Conservation (phyloP, 2,329 filamentous ascomycete species). For the Niveomyces coronatus region DNA sequence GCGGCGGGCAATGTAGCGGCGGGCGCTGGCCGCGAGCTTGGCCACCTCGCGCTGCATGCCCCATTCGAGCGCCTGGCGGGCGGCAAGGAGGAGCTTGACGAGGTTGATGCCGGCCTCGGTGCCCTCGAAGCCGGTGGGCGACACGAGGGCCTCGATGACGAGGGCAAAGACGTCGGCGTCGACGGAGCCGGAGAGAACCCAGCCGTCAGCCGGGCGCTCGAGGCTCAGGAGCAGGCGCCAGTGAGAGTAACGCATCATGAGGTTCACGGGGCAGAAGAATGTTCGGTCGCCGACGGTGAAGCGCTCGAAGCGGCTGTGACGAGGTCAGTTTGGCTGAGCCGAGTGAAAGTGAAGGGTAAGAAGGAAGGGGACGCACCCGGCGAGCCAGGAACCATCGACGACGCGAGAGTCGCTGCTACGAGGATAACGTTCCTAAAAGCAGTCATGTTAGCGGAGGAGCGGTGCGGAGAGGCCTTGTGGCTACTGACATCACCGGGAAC, state of each 20-base stretch:
- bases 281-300: slow-evolving; percentile 9
- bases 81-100: slow-evolving; percentile 13
- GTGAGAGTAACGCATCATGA: slow-evolving; percentile 7
- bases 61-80: slow-evolving; percentile 11
- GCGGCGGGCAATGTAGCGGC: slow-evolving; percentile 16
- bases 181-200: slow-evolving; percentile 6
- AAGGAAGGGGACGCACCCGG: background rate
- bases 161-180: slow-evolving; percentile 15
- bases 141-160: slow-evolving; percentile 13
- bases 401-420: background rate
- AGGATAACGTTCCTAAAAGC: slow-evolving; percentile 4
- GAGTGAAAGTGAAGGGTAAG: background rate
- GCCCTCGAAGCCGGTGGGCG: slow-evolving; percentile 13
- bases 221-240: slow-evolving; percentile 8
- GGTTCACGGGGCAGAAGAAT: slow-evolving; percentile 7
- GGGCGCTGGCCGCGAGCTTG: slow-evolving; percentile 13
- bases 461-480: too few relatives aligned
- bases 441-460: background rate
- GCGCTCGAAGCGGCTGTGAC: slow-evolving; percentile 4
- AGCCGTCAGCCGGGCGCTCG: slow-evolving; percentile 9
- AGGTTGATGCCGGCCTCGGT: slow-evolving; percentile 16
- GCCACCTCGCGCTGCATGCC: slow-evolving; percentile 12
- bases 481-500: slow-evolving; percentile 5
- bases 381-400: slow-evolving; percentile 8
- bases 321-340: background rate